These are phyloP conservation scores for Coemansia asiatica DNA, from an alignment of 192 early-diverging fungal genomes.

Conservation along the genomic window DNA sequence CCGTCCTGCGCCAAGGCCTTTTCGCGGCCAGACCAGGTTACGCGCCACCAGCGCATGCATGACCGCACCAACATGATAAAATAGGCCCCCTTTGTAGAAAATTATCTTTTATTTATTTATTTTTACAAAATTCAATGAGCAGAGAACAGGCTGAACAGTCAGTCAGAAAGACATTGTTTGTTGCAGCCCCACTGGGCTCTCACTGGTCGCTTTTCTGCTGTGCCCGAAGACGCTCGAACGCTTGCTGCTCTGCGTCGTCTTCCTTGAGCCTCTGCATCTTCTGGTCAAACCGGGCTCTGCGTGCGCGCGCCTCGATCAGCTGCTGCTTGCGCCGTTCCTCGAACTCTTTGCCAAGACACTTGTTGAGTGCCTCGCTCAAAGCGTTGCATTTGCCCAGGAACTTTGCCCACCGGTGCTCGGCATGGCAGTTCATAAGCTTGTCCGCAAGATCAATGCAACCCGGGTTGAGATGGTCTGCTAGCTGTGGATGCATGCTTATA, in stretches of 20 bases:
- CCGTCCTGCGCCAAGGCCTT: slow-evolving; percentile 72
- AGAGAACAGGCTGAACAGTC: too few species aligned
- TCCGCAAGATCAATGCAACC: slow-evolving; percentile 48
- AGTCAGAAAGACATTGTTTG: too few species aligned
- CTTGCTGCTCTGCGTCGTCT: slow-evolving; percentile 35
- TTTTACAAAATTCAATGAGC: too few species aligned
- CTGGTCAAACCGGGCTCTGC: slow-evolving; percentile 28
- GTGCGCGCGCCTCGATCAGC: slow-evolving; percentile 43
- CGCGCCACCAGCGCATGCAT: slow-evolving; percentile 62
- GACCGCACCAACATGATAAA: background rate
- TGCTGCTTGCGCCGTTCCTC: slow-evolving; percentile 48
- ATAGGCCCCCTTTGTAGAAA: background rate
- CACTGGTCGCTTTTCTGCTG: slow-evolving; percentile 2
- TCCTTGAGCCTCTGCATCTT: slow-evolving; percentile 26
- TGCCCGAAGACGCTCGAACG: slow-evolving; percentile 26
- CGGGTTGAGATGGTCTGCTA: slow-evolving; percentile 52
- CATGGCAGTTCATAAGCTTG: slow-evolving; percentile 45
- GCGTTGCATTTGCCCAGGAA: slow-evolving; percentile 56
- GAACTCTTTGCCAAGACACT: slow-evolving; percentile 43
- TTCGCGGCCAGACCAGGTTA: slow-evolving; percentile 69
- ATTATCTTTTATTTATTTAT: slow-evolving; percentile 7
- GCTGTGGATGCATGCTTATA: slow-evolving; percentile 38
- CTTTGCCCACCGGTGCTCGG: slow-evolving; percentile 47
- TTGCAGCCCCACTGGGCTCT: too few species aligned
- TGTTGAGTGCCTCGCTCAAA: slow-evolving; percentile 53